Evolutionary conservation across 345 rosid species (phyloP).

Genomic region (Atalantia buxifolia): DNA sequence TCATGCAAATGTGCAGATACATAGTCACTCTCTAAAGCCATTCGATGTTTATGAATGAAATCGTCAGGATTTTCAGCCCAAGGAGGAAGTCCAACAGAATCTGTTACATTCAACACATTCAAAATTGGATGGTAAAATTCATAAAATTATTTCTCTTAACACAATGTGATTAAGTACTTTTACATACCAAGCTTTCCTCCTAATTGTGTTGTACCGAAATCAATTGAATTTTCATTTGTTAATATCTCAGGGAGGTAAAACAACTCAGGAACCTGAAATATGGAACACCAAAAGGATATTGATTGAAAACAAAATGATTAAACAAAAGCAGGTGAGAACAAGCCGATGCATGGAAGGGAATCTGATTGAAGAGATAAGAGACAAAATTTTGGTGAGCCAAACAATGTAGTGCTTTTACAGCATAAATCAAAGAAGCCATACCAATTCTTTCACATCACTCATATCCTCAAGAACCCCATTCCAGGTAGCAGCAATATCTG

Average conservation of each 20-base stretch:
- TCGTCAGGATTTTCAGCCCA: constrained; percentile 94
- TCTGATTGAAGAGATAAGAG: neutral
- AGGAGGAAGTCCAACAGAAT: constrained; percentile 87
- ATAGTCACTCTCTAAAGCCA: constrained; percentile 97
- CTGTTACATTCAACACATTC: constrained; percentile 38
- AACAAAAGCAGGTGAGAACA: constrained; percentile 9
- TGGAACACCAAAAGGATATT: constrained; percentile 6
- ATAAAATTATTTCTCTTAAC: constrained; percentile 6
- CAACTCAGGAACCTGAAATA: constrained; percentile 86
- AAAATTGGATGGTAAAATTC: constrained; percentile 6
- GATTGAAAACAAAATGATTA: constrained; percentile 13
- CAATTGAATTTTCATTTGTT: constrained; percentile 82
- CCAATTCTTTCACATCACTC: constrained; percentile 99
- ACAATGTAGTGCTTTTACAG: constrained; percentile 2
- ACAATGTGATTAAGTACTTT: constrained; percentile 11
- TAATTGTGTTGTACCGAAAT: constrained; percentile 89
- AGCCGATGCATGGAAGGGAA: neutral
- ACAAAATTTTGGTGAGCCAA: constrained; percentile 2
- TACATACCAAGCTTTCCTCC: constrained; percentile 90
- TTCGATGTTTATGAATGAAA: constrained; percentile 92
- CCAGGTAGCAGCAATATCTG: constrained; percentile 89
- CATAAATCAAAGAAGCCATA: constrained; percentile 32
- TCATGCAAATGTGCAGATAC: constrained; percentile 95
- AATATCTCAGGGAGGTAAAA: constrained; percentile 95
- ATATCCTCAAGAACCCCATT: constrained; percentile 94